These are phyloP conservation scores for Deakozyma indianensis DNA, from an alignment of 805 yeast genomes.

Conservation along the genomic window DNA sequence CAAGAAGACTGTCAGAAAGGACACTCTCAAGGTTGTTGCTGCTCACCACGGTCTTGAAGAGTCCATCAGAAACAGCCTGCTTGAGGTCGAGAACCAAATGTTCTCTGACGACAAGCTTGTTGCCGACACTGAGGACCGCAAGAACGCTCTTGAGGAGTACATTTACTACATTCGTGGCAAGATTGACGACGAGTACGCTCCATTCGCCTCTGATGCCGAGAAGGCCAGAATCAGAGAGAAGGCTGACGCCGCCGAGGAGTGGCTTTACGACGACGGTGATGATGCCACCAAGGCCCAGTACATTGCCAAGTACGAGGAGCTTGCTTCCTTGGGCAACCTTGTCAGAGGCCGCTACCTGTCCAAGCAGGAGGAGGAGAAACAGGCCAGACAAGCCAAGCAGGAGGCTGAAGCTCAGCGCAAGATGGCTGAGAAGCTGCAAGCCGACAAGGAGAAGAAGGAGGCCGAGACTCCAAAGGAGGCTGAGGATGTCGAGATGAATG, in stretches of 20 bases:
- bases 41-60: constrained; percentile 43
- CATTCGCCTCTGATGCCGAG: constrained; percentile 83
- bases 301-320: constrained; percentile 95
- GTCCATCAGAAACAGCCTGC: constrained; percentile 43
- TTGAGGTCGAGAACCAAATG: constrained; percentile 78
- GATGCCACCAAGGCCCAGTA: constrained; percentile 93
- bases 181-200: constrained; percentile 79
- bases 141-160: constrained; percentile 97
- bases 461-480: constrained; percentile 23
- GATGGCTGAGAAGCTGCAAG: constrained; percentile 73
- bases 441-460: constrained; percentile 41
- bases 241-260: constrained; percentile 82
- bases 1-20: constrained; percentile 87
- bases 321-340: constrained; percentile 86
- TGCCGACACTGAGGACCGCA: constrained; percentile 96
- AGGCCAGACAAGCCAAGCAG: constrained; percentile 70
- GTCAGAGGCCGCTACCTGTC: constrained; percentile 90
- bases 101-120: constrained; percentile 87
- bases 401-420: constrained; percentile 77
- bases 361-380: constrained; percentile 90
- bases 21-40: constrained; percentile 50
- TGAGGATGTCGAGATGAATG: constrained; percentile 3
- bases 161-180: constrained; percentile 95
- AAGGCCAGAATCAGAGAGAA: constrained; percentile 60
- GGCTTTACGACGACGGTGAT: constrained; percentile 96